A percentile compares a stretch with the other conserved stretches of the same genome.
These are phyloP conservation scores for Lactarius evosmus DNA, from an alignment of 768 basidiomycete species.

Conservation along the genomic window DNA sequence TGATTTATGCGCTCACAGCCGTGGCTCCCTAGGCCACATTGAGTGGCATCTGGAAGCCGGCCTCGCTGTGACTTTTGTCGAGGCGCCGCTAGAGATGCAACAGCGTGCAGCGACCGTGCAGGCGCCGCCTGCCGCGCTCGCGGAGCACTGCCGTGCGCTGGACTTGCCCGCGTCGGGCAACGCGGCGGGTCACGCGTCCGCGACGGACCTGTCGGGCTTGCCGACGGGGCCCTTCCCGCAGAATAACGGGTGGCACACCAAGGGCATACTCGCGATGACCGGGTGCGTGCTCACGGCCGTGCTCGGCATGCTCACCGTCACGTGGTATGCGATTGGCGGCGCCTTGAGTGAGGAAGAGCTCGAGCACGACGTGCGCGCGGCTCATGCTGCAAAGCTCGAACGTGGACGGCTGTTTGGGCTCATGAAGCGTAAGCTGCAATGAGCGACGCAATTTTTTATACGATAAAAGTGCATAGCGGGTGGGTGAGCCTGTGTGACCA, in stretches of 20 bases:
- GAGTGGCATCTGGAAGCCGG: conserved; percentile 86
- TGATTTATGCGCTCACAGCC: not conserved
- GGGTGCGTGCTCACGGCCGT: conserved; percentile 78
- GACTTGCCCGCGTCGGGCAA: conserved; percentile 69
- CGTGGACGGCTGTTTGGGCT: conserved; percentile 46
- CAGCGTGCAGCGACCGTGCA: conserved; percentile 41
- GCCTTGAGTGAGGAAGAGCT: conserved; percentile 75
- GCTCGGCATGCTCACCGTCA: conserved; percentile 75
- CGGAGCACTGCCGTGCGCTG: conserved; percentile 69
- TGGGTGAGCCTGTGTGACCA: no score
- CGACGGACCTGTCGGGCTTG: conserved; percentile 66
- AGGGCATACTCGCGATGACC: conserved; percentile 72
- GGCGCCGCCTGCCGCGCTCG: conserved; percentile 49
- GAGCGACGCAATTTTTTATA: not conserved
- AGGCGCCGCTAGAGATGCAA: conserved; percentile 73
- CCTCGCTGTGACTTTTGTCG: conserved; percentile 80
- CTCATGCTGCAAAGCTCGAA: conserved; percentile 55
- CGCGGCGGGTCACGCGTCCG: conserved; percentile 73
- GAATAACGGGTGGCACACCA: conserved; percentile 65
- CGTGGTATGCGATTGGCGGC: conserved; percentile 85
- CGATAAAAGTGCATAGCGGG: no score
- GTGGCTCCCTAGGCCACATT: conserved; percentile 56
- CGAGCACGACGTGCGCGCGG: conserved; percentile 60
- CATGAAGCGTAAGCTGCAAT: conserved; percentile 24
- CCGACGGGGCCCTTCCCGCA: conserved; percentile 70